Conservation (phyloP, 2,329 filamentous ascomycete genomes). For the Fusarium buharicum region DNA sequence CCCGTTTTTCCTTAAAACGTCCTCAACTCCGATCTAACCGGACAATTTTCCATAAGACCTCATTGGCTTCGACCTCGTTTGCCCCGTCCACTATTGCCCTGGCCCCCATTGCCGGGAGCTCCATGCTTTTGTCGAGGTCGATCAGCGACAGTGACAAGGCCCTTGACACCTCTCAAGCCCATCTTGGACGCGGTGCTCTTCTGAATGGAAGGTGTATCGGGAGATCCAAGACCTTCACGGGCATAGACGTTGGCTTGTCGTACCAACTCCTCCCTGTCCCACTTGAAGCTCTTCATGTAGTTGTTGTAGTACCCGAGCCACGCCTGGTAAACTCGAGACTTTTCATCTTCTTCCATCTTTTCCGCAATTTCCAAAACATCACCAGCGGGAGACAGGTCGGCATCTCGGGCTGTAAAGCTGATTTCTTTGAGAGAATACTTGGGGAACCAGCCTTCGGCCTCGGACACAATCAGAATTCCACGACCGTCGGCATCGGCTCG, state of each 20-base stretch:
- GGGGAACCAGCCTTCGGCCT: slow-evolving; percentile 62
- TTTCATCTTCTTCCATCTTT: slow-evolving; percentile 57
- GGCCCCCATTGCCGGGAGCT: slow-evolving; percentile 5
- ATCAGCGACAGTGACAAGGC: slow-evolving; percentile 59
- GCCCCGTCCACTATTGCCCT: slow-evolving; percentile 12
- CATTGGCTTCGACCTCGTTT: slow-evolving; percentile 21
- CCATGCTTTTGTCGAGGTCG: slow-evolving; percentile 49
- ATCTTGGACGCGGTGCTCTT: slow-evolving; percentile 65
- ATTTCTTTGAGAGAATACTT: slow-evolving; percentile 64
- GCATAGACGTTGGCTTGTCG: slow-evolving; percentile 63
- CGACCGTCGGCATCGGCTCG: slow-evolving; percentile 72
- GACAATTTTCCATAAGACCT: neutral
- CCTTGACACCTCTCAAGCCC: slow-evolving; percentile 64
- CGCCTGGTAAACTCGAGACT: slow-evolving; percentile 63
- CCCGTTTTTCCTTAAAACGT: neutral
- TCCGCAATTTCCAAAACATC: slow-evolving; percentile 55
- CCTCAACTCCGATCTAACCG: slow-evolving; percentile 14
- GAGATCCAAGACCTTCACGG: slow-evolving; percentile 57
- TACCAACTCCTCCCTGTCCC: slow-evolving; percentile 59
- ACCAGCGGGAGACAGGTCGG: slow-evolving; percentile 56
- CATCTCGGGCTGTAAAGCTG: slow-evolving; percentile 58
- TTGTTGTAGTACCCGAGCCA: slow-evolving; percentile 68
- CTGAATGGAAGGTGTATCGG: slow-evolving; percentile 59
- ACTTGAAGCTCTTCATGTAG: slow-evolving; percentile 57
- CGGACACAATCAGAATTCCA: slow-evolving; percentile 68